phyloP scores from a whole-genome alignment of 2,329 filamentous ascomycete species.

The Neonectria sp. region DNA sequence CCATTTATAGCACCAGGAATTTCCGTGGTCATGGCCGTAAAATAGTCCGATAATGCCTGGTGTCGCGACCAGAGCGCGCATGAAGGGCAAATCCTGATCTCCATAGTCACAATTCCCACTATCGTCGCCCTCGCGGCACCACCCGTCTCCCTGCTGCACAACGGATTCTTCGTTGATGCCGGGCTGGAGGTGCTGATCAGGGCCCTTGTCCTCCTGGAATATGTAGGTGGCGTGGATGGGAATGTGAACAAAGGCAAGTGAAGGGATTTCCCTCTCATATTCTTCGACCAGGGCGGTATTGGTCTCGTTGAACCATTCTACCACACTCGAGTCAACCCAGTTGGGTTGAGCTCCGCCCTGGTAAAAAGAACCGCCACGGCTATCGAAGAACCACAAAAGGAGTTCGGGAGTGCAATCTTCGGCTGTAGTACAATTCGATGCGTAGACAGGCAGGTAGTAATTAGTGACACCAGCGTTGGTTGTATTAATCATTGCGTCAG shows the following conservation, averaged over 20 bases:
- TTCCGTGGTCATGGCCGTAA: constrained; percentile 77
- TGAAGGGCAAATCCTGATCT: constrained; percentile 72
- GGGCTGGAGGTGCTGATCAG: constrained; percentile 58
- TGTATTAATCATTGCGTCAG: constrained; percentile 40
- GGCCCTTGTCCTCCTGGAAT: constrained; percentile 45
- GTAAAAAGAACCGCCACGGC: constrained; percentile 68
- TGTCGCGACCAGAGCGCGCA: constrained; percentile 71
- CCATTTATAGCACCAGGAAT: constrained; percentile 72
- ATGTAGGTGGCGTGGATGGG: constrained; percentile 52
- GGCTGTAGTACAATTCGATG: constrained; percentile 45
- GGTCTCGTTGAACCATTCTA: constrained; percentile 60
- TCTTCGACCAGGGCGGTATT: constrained; percentile 49
- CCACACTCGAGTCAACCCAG: constrained; percentile 62
- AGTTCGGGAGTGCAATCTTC: constrained; percentile 53
- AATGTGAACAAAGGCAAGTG: constrained; percentile 66
- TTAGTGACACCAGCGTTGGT: constrained; percentile 56
- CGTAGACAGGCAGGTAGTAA: constrained; percentile 60
- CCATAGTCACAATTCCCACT: constrained; percentile 59
- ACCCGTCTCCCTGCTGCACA: constrained; percentile 60
- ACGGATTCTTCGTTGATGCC: constrained; percentile 63
- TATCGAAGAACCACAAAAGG: constrained; percentile 80
- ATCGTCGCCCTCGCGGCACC: constrained; percentile 58
- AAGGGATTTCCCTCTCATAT: constrained; percentile 56
- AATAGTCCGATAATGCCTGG: constrained; percentile 71
- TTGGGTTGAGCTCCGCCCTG: constrained; percentile 54